Conservation (phyloP, 2,329 filamentous ascomycete species). For the Neofusicoccum cordaticola region DNA sequence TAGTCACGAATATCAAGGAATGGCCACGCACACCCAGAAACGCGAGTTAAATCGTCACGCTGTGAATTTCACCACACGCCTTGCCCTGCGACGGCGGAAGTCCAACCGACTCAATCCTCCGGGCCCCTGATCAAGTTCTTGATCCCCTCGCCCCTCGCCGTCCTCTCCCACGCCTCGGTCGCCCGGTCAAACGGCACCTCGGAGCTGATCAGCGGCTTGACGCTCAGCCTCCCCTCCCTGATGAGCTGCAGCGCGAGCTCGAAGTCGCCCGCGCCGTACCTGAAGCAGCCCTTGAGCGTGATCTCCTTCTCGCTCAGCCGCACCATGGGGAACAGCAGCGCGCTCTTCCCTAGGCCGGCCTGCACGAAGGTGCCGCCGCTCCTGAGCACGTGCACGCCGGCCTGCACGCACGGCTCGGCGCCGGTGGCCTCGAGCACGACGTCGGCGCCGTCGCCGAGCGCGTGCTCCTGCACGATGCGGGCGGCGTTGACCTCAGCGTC, state of each 20-base stretch:
- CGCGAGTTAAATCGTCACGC: too few relatives aligned
- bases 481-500: conserved; percentile 2
- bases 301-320: conserved; percentile 14
- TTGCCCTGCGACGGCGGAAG: too few relatives aligned
- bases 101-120: conserved; percentile 18
- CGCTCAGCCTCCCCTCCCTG: conserved; percentile 24
- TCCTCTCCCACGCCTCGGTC: conserved; percentile 32
- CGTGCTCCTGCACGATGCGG: conserved; percentile 15
- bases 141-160: conserved; percentile 30
- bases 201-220: conserved; percentile 31
- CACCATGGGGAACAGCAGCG: conserved; percentile 5
- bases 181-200: conserved; percentile 30
- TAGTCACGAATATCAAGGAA: not conserved
- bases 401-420: conserved; percentile 24
- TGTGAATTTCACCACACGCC: too few relatives aligned
- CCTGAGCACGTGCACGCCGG: conserved; percentile 21
- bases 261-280: conserved; percentile 33
- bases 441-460: conserved; percentile 20
- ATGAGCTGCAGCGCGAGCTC: conserved; percentile 30
- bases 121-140: conserved; percentile 34
- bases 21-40: too few relatives aligned
- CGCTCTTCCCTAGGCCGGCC: conserved; percentile 22
- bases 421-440: conserved; percentile 28
- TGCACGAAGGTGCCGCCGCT: conserved; percentile 25
- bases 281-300: conserved; percentile 32